A percentile compares a stretch with the other conserved stretches of the same genome.
Conservation (phyloP, 176 grass and related monocot species). For the Bolboschoenus planiculmis region DNA sequence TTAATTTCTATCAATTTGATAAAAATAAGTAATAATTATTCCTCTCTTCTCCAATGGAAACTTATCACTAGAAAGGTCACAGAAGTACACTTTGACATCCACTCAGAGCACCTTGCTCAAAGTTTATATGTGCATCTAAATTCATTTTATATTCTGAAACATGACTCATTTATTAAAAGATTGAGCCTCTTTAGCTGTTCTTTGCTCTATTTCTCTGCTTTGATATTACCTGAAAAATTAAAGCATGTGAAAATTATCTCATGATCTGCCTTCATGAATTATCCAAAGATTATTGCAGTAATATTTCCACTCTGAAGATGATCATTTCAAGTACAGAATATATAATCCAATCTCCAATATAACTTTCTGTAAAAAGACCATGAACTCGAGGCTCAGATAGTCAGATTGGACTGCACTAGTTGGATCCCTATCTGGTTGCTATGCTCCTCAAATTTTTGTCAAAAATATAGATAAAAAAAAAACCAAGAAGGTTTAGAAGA, state of each 20-base stretch:
- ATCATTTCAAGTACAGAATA: background rate
- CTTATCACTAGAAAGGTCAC: background rate
- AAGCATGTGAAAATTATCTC: background rate
- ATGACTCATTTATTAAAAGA: background rate
- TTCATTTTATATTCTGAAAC: background rate
- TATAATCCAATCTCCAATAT: background rate
- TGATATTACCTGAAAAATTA: slow-evolving; percentile 22
- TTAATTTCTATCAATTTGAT: background rate
- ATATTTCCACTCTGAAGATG: background rate
- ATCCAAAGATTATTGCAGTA: background rate
- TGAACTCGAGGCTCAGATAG: background rate
- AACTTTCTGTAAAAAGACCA: background rate
- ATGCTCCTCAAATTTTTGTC: background rate
- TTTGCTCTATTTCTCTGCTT: background rate
- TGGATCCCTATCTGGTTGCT: background rate
- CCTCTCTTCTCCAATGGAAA: background rate
- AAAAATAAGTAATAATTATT: background rate
- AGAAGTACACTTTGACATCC: background rate
- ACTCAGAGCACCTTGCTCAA: background rate
- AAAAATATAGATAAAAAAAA: background rate
- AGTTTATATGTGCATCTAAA: background rate
- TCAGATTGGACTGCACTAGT: background rate
- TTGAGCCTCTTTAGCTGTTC: background rate
- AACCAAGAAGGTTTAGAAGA: background rate
- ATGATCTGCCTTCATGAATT: background rate